phyloP scores from a whole-genome alignment of 2,329 filamentous ascomycete genomes.

The Fragosphaeria purpurea region DNA sequence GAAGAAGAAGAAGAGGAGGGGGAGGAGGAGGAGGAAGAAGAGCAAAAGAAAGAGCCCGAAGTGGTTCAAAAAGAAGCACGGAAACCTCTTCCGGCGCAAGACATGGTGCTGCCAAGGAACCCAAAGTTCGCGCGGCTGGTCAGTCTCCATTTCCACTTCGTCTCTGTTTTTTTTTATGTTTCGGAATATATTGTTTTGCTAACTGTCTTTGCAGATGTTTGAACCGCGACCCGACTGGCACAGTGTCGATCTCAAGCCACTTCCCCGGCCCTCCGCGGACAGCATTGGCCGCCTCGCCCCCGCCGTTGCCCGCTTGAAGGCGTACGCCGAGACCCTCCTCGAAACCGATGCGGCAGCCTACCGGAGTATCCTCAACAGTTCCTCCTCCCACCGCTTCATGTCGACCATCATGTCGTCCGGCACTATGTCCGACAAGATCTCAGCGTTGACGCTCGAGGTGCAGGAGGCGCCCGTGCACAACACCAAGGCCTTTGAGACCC shows the following conservation, averaged over 20 bases:
- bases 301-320: conserved; percentile 44
- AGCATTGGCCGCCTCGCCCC: conserved; percentile 32
- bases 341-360: conserved; percentile 72
- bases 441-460: conserved; percentile 82
- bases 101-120: conserved; percentile 12
- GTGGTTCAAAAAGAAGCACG: conserved; percentile 21
- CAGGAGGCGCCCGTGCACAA: conserved; percentile 96
- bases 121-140: conserved; percentile 26
- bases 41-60: conserved; percentile 19
- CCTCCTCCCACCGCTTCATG: conserved; percentile 90
- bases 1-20: conserved; percentile 26
- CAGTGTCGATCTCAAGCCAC: conserved; percentile 29
- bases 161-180: background rate
- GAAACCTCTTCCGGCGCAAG: conserved; percentile 5
- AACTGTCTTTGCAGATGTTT: conserved; percentile 36
- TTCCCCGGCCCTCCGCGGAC: conserved; percentile 36
- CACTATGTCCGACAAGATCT: conserved; percentile 94
- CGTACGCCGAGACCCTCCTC: conserved; percentile 64
- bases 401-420: conserved; percentile 94
- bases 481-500: conserved; percentile 74
- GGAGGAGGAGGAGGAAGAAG: conserved; percentile 23
- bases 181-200: conserved; percentile 5
- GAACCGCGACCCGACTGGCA: conserved; percentile 52
- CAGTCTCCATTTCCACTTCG: conserved; percentile 23
- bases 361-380: conserved; percentile 60